Conservation (phyloP, 2,329 filamentous ascomycete genomes). For the Aspergillus ibericus region DNA sequence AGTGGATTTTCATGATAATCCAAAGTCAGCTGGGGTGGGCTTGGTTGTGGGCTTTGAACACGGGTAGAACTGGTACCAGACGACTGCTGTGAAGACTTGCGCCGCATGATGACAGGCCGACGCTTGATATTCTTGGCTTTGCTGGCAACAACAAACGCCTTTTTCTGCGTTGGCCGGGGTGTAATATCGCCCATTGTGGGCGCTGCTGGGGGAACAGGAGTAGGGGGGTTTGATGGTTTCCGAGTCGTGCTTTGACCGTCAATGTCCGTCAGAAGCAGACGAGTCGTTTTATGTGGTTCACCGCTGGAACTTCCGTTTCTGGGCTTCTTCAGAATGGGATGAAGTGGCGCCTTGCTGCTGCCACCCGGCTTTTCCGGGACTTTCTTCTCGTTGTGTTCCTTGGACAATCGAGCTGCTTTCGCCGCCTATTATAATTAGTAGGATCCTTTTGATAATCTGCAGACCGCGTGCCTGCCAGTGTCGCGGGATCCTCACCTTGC, state of each 20-base stretch:
- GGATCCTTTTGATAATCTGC: neutral
- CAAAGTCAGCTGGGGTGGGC: slow-evolving; percentile 3
- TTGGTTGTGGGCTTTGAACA: slow-evolving; percentile 13
- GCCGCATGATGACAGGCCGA: slow-evolving; percentile 34
- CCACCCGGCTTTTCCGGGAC: neutral
- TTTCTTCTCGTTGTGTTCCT: neutral
- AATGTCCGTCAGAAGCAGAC: slow-evolving; percentile 30
- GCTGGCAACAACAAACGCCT: slow-evolving; percentile 27
- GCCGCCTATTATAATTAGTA: neutral
- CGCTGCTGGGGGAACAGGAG: slow-evolving; percentile 15
- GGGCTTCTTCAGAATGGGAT: slow-evolving; percentile 43
- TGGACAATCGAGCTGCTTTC: neutral
- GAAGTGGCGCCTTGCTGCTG: slow-evolving; percentile 21
- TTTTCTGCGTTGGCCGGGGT: slow-evolving; percentile 27
- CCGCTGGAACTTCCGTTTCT: slow-evolving; percentile 22
- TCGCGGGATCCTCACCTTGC: slow-evolving; percentile 9
- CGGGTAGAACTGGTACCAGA: slow-evolving; percentile 18
- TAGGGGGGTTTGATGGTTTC: slow-evolving; percentile 28
- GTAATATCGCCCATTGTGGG: slow-evolving; percentile 7
- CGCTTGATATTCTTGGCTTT: slow-evolving; percentile 30
- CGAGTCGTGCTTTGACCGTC: slow-evolving; percentile 27
- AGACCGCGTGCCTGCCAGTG: neutral
- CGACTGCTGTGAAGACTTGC: slow-evolving; percentile 38
- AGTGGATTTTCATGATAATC: neutral
- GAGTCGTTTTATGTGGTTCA: slow-evolving; percentile 32